Evolutionary conservation across 2,329 filamentous ascomycete genomes (phyloP).

Genomic region (Colletotrichum sp.): DNA sequence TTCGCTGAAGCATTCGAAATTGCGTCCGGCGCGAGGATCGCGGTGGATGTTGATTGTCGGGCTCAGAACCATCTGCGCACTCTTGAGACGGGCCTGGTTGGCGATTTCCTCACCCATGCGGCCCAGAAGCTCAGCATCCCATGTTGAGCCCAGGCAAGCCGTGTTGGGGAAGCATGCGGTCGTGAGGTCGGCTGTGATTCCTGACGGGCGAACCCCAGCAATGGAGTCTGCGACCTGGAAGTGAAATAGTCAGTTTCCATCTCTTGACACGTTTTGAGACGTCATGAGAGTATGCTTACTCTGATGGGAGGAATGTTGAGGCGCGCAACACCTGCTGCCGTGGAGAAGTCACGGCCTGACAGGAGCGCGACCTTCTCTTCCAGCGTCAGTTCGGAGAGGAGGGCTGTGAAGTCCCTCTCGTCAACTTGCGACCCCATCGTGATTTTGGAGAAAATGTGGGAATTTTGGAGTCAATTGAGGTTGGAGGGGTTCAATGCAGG

Average conservation of each 20-base stretch:
- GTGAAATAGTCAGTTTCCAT: not conserved
- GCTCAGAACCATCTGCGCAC: constrained; percentile 73
- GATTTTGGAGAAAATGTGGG: not conserved
- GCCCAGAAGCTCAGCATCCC: constrained; percentile 21
- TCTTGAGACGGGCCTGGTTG: constrained; percentile 51
- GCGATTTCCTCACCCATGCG: constrained; percentile 19
- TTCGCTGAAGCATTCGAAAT: constrained; percentile 48
- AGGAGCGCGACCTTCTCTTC: constrained; percentile 19
- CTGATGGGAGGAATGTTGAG: constrained; percentile 18
- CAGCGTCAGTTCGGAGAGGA: constrained; percentile 4
- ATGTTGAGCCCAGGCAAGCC: constrained; percentile 22
- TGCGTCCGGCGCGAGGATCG: constrained; percentile 45
- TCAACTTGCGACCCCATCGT: not conserved
- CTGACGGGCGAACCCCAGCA: constrained; percentile 20
- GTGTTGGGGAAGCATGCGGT: constrained; percentile 24
- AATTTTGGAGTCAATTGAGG: not conserved
- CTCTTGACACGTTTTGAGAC: not conserved
- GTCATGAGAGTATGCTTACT: not conserved
- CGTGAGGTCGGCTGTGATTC: constrained; percentile 13
- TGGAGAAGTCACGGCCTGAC: constrained; percentile 20
- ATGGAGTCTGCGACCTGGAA: constrained; percentile 20
- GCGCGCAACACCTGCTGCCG: constrained; percentile 18
- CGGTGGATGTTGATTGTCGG: constrained; percentile 58
- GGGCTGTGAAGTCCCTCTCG: constrained; percentile 9
- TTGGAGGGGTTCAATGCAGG: not conserved